phyloP scores from a whole-genome alignment of 148 eudicot species.

The Fagopyrum esculentum region DNA sequence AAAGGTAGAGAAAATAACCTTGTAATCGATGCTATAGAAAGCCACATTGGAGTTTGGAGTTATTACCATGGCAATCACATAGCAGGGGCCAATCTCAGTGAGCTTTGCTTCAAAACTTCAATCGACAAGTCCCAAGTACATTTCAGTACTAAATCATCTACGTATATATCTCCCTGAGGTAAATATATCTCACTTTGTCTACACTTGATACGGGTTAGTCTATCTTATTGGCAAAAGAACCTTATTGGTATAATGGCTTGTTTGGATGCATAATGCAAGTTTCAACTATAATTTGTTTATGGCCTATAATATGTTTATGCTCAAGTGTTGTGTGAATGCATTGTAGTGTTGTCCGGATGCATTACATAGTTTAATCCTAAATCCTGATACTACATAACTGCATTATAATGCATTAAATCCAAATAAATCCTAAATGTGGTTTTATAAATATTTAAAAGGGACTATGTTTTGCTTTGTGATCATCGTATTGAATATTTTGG shows the following conservation, averaged over 20 bases:
- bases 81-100: conserved; percentile 81
- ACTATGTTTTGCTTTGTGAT: not conserved
- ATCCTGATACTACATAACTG: not conserved
- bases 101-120: conserved; percentile 90
- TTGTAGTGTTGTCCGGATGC: conserved; percentile 1
- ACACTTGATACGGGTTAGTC: no score
- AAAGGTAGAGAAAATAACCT: conserved; percentile 97
- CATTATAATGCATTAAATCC: not conserved
- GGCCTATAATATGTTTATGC: no score
- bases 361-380: no score
- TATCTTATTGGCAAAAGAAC: no score
- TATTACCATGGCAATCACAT: conserved; percentile 95
- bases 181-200: no score
- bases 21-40: conserved; percentile 97
- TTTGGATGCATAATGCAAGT: no score
- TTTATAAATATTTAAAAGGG: not conserved
- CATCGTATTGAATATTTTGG: not conserved
- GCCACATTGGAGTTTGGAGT: conserved; percentile 64
- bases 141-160: conserved; percentile 93
- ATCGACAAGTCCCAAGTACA: conserved; percentile 97
- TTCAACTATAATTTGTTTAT: no score
- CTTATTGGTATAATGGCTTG: no score
- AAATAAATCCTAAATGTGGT: not conserved
- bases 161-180: conserved; percentile 99
- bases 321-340: no score